Base-by-base conservation (phyloP, 1,284 basidiomycete genomes). In the Trichosporon inkin region DNA sequence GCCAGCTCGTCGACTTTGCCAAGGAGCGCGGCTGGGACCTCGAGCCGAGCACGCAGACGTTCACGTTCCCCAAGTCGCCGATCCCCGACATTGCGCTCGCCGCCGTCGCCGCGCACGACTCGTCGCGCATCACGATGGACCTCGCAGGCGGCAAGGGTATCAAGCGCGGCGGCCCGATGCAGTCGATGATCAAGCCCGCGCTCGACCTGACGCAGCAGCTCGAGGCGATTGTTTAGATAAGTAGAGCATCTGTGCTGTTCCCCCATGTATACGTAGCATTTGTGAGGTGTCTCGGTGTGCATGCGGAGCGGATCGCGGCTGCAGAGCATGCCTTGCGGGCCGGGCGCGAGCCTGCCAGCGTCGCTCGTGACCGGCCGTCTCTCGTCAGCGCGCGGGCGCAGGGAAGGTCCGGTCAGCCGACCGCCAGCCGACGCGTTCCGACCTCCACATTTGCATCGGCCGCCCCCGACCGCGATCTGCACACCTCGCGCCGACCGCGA, bases 171-270 rank as follows among this genome's bases (percentile, higher is more conserved):
- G 68, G 67, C 10, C 70, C 72, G 19, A 74, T 77, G 72, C 64
- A 64, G 57, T 71, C 66, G 52, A 72, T 78, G 71, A 74, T 79
- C 52, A 71, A 70, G 54, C 77, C 77, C 11, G 72, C 73, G 34
- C 60, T 79, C 44, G 69, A 70, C 56, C 64, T 78, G 47, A 76
- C 78, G 19, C 71, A 72, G 57, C 74, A 78, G 64, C 67, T 79
- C 53, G 78, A 79, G 67, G 73, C 75, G 56, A 78, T 79, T 61
- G 75, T 79, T 11, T 79, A 75, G 62, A 63, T 20, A n/a, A 35
- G 24, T 38, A 49, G 44, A 57, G 41, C 40, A 41, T 39, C 36
- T 34, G 28, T 40, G n/a, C 22, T 40, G 47, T 53, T 60, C 60
- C 56, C n/a, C 58, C 44, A 64, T 64, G 63, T 64, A 64, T 62